Evolutionary conservation across 2,329 filamentous ascomycete genomes (phyloP).

Genomic region (Lasiodiplodia hormozganensis): DNA sequence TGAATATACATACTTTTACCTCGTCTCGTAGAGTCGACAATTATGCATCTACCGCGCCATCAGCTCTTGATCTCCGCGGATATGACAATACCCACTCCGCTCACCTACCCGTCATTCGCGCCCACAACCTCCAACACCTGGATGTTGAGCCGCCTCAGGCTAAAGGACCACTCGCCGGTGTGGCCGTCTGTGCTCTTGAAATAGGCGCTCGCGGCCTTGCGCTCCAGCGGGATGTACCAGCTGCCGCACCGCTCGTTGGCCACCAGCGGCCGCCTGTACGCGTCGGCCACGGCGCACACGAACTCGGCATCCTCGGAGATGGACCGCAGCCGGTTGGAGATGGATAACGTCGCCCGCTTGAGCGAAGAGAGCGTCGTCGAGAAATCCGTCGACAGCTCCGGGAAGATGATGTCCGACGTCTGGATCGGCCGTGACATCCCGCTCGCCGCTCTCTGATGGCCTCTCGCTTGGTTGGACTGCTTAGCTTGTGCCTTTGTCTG

Average conservation of each 20-base stretch:
- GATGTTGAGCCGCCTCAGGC: constrained; percentile 81
- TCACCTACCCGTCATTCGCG: constrained; percentile 68
- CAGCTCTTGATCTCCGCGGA: not conserved
- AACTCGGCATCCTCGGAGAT: constrained; percentile 80
- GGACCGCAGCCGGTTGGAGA: constrained; percentile 81
- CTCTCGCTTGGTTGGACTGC: not conserved
- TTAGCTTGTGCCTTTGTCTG: not conserved
- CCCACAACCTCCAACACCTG: constrained; percentile 76
- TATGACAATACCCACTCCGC: not conserved
- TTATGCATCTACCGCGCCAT: constrained; percentile 65
- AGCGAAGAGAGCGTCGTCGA: constrained; percentile 74
- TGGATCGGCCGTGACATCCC: constrained; percentile 33
- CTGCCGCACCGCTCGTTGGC: constrained; percentile 96
- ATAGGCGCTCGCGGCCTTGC: constrained; percentile 79
- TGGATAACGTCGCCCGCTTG: constrained; percentile 76
- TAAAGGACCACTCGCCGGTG: constrained; percentile 88
- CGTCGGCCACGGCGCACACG: constrained; percentile 66
- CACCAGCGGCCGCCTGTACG: constrained; percentile 72
- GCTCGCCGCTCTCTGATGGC: not conserved
- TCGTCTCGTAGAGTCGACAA: constrained; percentile 90
- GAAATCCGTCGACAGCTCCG: constrained; percentile 66
- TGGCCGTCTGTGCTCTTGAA: constrained; percentile 99
- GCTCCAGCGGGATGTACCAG: constrained; percentile 80
- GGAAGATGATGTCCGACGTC: constrained; percentile 59
- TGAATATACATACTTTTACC: constrained; percentile 72